These are phyloP conservation scores for Oehlia diaphana DNA, from an alignment of 192 early-diverging fungal species.

Conservation along the genomic window DNA sequence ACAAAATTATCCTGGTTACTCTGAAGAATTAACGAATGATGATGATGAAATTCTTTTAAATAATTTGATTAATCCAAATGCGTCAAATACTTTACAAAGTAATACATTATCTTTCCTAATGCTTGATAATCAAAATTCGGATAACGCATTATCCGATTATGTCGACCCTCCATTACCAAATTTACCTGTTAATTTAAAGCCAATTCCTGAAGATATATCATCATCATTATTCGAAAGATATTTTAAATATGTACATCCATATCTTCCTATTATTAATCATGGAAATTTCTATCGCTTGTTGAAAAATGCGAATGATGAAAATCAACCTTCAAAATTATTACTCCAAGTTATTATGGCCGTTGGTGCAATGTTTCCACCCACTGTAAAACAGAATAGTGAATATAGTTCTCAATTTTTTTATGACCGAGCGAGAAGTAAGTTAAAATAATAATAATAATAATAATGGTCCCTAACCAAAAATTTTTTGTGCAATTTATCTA, in stretches of 20 bases:
- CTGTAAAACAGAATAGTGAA: conserved; percentile 1
- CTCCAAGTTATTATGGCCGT: conserved; percentile 40
- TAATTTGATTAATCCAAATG: conserved; percentile 9
- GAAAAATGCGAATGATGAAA: background rate
- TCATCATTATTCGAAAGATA: conserved; percentile 30
- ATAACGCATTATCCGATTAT: background rate
- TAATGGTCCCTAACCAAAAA: too few species aligned
- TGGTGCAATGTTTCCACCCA: conserved; percentile 35
- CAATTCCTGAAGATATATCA: background rate
- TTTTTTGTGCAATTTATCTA: too few species aligned
- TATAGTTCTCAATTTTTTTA: conserved; percentile 24
- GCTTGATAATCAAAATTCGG: background rate
- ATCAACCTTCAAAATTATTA: conserved; percentile 40
- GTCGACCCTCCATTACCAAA: conserved; percentile 19
- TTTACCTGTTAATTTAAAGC: background rate
- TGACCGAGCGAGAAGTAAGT: conserved; percentile 27
- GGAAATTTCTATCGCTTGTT: conserved; percentile 28
- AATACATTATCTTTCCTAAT: background rate
- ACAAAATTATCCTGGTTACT: background rate
- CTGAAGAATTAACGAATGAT: conserved; percentile 12
- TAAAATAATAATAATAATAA: background rate
- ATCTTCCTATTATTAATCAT: conserved; percentile 35
- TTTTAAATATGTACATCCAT: conserved; percentile 37
- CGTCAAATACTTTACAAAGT: conserved; percentile 1
- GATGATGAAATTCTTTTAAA: conserved; percentile 23